Evolutionary conservation across 305 asterid species (phyloP).

Genomic region (Fraxinus platypoda): DNA sequence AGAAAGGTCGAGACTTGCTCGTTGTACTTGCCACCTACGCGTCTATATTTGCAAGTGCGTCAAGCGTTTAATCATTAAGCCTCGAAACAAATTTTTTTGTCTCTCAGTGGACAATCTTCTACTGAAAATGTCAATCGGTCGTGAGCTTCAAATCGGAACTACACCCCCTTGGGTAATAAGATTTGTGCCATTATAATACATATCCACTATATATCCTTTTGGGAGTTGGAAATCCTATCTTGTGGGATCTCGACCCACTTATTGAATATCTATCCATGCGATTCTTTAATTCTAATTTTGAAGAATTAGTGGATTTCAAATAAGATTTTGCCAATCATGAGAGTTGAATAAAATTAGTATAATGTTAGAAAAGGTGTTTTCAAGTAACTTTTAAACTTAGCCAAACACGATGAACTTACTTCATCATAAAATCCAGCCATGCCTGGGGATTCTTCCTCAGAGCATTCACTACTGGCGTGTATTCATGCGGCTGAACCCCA

Average conservation of each 20-base stretch:
- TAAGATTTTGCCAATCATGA: neutral
- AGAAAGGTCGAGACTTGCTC: neutral
- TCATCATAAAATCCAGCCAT: conserved; percentile 99
- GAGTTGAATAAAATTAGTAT: neutral
- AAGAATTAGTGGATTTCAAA: neutral
- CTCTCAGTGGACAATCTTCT: neutral
- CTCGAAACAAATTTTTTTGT: neutral
- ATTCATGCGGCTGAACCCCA: conserved; percentile 75
- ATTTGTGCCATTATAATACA: neutral
- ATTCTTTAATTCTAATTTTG: neutral
- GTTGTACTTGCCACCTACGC: neutral
- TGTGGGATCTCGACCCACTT: neutral
- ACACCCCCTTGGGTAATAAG: neutral
- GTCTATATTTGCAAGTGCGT: neutral
- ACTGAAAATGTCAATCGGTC: neutral
- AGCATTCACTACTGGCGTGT: conserved; percentile 77
- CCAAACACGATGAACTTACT: conserved; percentile 37
- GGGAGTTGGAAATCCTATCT: neutral
- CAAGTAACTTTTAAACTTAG: neutral
- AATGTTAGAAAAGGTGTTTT: neutral
- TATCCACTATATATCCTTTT: neutral
- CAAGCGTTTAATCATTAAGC: neutral
- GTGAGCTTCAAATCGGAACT: neutral
- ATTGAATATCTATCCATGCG: neutral
- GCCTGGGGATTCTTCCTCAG: conserved; percentile 87